Evolutionary conservation across 2,329 filamentous ascomycete species (phyloP).

Genomic region (Colletotrichum sp.): DNA sequence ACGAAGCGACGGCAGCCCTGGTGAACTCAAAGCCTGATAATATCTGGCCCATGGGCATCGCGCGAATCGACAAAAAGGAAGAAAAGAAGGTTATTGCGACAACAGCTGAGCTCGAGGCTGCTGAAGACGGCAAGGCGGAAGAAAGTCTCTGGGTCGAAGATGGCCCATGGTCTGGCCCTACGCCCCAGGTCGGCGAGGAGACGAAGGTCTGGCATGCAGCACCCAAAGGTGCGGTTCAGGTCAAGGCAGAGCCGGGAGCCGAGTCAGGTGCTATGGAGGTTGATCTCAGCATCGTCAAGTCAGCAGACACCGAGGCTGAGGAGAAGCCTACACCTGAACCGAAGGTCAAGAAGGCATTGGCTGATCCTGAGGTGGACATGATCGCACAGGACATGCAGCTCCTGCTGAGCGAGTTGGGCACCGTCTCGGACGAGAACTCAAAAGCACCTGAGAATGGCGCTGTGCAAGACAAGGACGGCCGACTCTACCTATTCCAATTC

Average conservation of each 20-base stretch:
- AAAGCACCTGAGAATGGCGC: constrained; percentile 26
- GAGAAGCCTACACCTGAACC: constrained; percentile 26
- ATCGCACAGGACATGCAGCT: constrained; percentile 46
- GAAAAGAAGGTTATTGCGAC: constrained; percentile 59
- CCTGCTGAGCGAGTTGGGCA: constrained; percentile 48
- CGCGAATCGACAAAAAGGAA: constrained; percentile 59
- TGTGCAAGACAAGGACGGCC: constrained; percentile 43
- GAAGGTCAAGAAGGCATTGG: constrained; percentile 31
- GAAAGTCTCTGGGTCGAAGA: constrained; percentile 51
- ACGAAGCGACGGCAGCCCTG: constrained; percentile 27
- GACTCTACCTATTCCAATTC: constrained; percentile 69
- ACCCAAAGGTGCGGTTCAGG: constrained; percentile 35
- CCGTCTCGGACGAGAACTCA: constrained; percentile 28
- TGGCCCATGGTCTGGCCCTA: constrained; percentile 31
- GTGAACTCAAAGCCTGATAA: constrained; percentile 18
- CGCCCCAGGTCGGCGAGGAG: constrained; percentile 30
- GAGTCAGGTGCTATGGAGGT: constrained; percentile 41
- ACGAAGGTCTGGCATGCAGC: constrained; percentile 51
- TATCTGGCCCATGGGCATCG: constrained; percentile 61
- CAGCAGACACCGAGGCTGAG: constrained; percentile 24
- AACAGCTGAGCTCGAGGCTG: constrained; percentile 62
- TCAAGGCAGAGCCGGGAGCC: constrained; percentile 51
- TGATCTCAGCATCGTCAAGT: constrained; percentile 42
- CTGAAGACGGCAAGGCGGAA: constrained; percentile 53
- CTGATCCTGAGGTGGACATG: constrained; percentile 43